Conservation (phyloP, 192 early-diverging fungal genomes). For the Entomortierella chlamydospora region DNA sequence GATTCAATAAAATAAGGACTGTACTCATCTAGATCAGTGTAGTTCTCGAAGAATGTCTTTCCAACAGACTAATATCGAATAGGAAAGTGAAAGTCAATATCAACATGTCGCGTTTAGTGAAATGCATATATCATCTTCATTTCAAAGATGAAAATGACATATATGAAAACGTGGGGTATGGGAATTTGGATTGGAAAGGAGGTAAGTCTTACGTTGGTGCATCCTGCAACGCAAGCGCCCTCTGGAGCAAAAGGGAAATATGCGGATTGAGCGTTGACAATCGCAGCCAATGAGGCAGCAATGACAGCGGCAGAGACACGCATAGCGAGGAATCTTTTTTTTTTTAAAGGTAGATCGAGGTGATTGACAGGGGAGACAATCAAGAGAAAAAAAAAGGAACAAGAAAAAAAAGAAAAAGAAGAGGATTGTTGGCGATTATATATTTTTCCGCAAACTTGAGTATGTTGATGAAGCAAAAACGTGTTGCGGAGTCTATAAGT, state of each 20-base stretch:
- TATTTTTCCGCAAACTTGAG: no score
- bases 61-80: conserved; percentile 14
- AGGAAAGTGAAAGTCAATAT: not conserved
- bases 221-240: conserved; percentile 24
- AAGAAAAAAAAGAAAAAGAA: no score
- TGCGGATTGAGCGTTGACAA: conserved; percentile 26
- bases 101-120: not conserved
- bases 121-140: no score
- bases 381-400: not conserved
- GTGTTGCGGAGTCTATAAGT: no score
- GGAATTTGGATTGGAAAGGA: not conserved
- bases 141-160: no score
- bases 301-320: conserved; percentile 23
- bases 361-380: conserved; percentile 9
- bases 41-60: conserved; percentile 16
- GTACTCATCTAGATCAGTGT: conserved; percentile 13
- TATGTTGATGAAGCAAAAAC: no score
- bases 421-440: no score
- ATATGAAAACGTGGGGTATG: not conserved
- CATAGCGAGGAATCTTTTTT: conserved; percentile 17
- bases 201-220: conserved; percentile 25
- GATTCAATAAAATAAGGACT: conserved; percentile 19
- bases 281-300: conserved; percentile 24
- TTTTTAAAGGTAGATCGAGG: not conserved
- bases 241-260: conserved; percentile 39